Percentiles rank a stretch among this genome's conserved stretches.
These are phyloP conservation scores for Graphilbum sp. DNA, from an alignment of 2,329 filamentous ascomycete genomes.

Conservation along the genomic window DNA sequence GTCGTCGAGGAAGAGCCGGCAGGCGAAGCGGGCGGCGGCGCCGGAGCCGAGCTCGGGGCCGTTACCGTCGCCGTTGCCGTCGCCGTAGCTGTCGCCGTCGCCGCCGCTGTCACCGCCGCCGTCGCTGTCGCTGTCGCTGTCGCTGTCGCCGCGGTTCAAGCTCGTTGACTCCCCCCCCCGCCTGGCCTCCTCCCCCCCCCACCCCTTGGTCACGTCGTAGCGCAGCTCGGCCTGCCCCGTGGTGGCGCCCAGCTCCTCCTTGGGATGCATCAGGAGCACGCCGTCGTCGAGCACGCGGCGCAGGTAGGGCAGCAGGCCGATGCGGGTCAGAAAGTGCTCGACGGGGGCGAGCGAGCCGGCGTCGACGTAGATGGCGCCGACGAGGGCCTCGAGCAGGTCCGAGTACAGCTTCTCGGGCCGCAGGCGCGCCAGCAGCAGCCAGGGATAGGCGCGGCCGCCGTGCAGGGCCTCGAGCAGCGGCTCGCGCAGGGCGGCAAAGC, in stretches of 20 bases:
- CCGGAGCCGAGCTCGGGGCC: constrained; percentile 4
- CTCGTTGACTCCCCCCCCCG: neutral
- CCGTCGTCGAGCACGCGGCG: constrained; percentile 39
- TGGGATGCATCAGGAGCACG: constrained; percentile 46
- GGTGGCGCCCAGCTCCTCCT: constrained; percentile 49
- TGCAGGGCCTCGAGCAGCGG: constrained; percentile 34
- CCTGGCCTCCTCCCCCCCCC: no score
- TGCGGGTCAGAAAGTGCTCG: constrained; percentile 36
- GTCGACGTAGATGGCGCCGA: constrained; percentile 78
- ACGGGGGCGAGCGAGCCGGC: constrained; percentile 47
- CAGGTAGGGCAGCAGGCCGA: constrained; percentile 51
- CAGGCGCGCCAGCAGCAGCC: constrained; percentile 52
- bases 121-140: neutral
- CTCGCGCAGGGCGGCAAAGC: constrained; percentile 31
- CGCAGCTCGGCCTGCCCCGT: constrained; percentile 33
- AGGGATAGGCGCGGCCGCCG: constrained; percentile 48
- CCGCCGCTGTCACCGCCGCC: neutral
- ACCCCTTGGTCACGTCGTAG: constrained; percentile 34
- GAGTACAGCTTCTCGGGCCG: constrained; percentile 62
- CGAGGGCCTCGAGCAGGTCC: constrained; percentile 63
- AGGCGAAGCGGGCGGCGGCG: constrained; percentile 17
- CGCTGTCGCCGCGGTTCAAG: neutral
- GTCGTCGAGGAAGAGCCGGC: constrained; percentile 32
- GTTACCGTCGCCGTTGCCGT: neutral
- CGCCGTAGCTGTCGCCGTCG: neutral